Evolutionary conservation across 371 early-diverging fungal species (phyloP).

Genomic region (Saksenaea oblongispora): DNA sequence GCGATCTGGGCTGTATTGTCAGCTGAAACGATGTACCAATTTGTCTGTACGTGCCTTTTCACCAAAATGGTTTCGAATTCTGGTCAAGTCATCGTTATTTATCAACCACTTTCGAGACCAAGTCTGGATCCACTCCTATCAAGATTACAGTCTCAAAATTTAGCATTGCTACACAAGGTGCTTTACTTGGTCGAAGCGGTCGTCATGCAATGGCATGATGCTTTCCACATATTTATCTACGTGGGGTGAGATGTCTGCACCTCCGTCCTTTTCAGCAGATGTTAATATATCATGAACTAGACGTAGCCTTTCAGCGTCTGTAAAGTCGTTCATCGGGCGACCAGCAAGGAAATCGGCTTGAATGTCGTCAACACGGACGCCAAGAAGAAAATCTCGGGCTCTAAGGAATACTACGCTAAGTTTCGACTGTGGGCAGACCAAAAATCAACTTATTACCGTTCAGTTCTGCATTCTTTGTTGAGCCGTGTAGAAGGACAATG

Average conservation of each 20-base stretch:
- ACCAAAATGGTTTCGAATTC: conserved; percentile 81
- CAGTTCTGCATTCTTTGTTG: conserved; percentile 26
- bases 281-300: conserved; percentile 76
- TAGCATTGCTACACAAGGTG: neutral
- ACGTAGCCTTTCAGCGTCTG: conserved; percentile 76
- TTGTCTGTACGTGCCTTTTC: conserved; percentile 56
- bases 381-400: conserved; percentile 68
- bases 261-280: conserved; percentile 63
- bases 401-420: conserved; percentile 19
- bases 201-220: conserved; percentile 79
- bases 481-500: conserved; percentile 29
- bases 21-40: neutral
- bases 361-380: conserved; percentile 51
- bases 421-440: neutral
- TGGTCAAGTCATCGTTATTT: conserved; percentile 61
- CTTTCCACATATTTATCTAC: conserved; percentile 64
- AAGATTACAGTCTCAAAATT: neutral
- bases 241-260: conserved; percentile 66
- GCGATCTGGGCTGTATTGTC: conserved; percentile 50
- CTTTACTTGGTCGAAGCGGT: conserved; percentile 68
- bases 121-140: conserved; percentile 70
- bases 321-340: conserved; percentile 23
- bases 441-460: conserved; percentile 15
- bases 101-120: conserved; percentile 84
- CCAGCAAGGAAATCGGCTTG: conserved; percentile 31